Base-by-base conservation (phyloP, 768 basidiomycete genomes). In the Ramaria sp. region DNA sequence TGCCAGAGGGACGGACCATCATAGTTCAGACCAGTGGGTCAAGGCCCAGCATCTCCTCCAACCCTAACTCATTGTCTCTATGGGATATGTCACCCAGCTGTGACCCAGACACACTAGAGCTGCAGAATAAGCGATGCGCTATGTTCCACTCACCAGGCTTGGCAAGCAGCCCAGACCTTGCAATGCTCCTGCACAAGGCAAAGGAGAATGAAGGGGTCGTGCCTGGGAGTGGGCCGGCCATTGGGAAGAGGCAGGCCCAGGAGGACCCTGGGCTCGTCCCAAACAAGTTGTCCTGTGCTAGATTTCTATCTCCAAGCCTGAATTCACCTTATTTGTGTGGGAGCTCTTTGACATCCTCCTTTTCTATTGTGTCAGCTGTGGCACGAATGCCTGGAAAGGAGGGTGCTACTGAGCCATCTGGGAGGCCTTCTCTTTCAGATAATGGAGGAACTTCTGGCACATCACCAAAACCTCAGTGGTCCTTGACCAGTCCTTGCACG, bases 111-210 rank as follows among this genome's bases (percentile, higher is more conserved):
- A 83, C 86, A 66, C 63, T 69, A 10, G 85, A 86, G 63, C 77
- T 80, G 64, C 82, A 85, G 64, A 81, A 79, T 7, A 88, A 88
- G 68, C 79, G 90, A 46, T 80, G 90, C 51, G 88, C 87, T 60
- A 81, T 96, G 73, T 93, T 92, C 68, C 78, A 93, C 57, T 86
- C 88, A 19, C 24, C 78, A 88, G 11, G 93, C 91, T 43, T 90
- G 7, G 87, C 91, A 34, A 90, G 88, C 63, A 91, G 87, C 66
- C 94, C 93, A 24, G 93, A 97, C 70, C 76, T 96, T 19, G 90
- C 90, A 4, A 92, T 89, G 10, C 76, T 96, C 53, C 69, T 93
- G 53, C 78, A 85, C 60, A 93, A 92, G 70, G 86, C 88, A 15
- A 90, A 84, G 70, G 86, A 86, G 64, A 73, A 78, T 51, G 81